These are phyloP conservation scores for Xylariaceae sp. DNA, from an alignment of 2,329 filamentous ascomycete genomes.

Conservation along the genomic window DNA sequence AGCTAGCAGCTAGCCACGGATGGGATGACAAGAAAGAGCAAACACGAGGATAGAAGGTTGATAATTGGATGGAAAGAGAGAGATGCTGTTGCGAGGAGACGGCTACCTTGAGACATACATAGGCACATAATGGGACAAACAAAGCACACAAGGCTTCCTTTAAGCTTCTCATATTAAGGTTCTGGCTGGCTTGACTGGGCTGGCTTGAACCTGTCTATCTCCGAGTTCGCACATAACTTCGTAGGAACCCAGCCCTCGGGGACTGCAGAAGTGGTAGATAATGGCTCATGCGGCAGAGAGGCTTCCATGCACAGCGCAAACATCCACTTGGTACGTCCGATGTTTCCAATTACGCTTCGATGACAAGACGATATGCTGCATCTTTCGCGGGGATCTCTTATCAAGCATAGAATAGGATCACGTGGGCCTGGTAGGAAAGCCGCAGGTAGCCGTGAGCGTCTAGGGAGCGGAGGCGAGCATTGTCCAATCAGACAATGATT, in stretches of 20 bases:
- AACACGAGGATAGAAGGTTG: not conserved
- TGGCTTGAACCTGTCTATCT: conserved; percentile 25
- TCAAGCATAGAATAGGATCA: conserved; percentile 35
- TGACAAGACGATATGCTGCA: conserved; percentile 36
- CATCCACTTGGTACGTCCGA: conserved; percentile 29
- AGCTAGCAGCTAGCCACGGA: not conserved
- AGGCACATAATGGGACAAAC: conserved; percentile 3
- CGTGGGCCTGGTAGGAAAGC: conserved; percentile 40
- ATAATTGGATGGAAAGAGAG: not conserved
- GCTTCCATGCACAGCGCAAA: conserved; percentile 27
- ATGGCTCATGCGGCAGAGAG: conserved; percentile 31
- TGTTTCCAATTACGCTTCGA: conserved; percentile 39
- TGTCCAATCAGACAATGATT: conserved; percentile 41
- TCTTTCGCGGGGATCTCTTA: conserved; percentile 37
- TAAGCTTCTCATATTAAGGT: conserved; percentile 21
- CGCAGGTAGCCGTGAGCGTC: conserved; percentile 40
- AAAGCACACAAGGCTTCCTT: conserved; percentile 9
- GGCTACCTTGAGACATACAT: conserved; percentile 1
- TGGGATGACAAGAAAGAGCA: not conserved
- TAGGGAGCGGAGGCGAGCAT: conserved; percentile 29
- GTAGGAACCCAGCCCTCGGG: conserved; percentile 5
- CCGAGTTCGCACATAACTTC: conserved; percentile 30
- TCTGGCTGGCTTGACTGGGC: conserved; percentile 8
- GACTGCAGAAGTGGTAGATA: conserved; percentile 15
- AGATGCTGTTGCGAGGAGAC: not conserved